Conservation (phyloP, 805 yeast genomes). For the Candida coleopterorum region DNA sequence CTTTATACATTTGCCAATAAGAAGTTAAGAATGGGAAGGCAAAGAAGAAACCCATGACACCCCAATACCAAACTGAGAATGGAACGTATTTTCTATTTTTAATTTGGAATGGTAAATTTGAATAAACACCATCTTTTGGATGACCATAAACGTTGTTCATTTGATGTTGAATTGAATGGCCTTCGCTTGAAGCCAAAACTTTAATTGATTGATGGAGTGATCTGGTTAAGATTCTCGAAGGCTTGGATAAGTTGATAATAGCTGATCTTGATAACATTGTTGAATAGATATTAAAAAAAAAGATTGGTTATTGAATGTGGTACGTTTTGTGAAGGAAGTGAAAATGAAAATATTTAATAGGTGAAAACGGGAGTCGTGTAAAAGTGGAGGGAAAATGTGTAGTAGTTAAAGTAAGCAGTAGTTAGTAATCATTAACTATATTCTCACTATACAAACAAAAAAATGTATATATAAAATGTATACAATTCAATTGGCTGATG, state of each 20-base stretch:
- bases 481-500: neutral
- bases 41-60: slow-evolving; percentile 54
- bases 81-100: slow-evolving; percentile 85
- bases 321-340: no score
- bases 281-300: neutral
- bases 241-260: neutral
- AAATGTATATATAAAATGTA: no score
- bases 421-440: no score
- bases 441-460: no score
- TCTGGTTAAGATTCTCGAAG: slow-evolving; percentile 6
- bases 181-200: neutral
- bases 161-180: slow-evolving; percentile 2
- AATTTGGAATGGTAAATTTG: slow-evolving; percentile 91
- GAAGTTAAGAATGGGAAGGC: slow-evolving; percentile 70
- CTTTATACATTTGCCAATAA: slow-evolving; percentile 81
- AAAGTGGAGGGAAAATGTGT: no score
- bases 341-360: no score
- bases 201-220: slow-evolving; percentile 3
- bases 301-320: neutral
- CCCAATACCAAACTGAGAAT: slow-evolving; percentile 75
- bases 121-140: slow-evolving; percentile 66
- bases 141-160: slow-evolving; percentile 33
- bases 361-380: no score
- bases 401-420: no score
- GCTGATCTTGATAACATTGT: slow-evolving; percentile 22